Percentiles rank a stretch among this genome's conserved stretches.
phyloP scores from a whole-genome alignment of 768 basidiomycete genomes.

The Pleurotus salmoneostramineus region DNA sequence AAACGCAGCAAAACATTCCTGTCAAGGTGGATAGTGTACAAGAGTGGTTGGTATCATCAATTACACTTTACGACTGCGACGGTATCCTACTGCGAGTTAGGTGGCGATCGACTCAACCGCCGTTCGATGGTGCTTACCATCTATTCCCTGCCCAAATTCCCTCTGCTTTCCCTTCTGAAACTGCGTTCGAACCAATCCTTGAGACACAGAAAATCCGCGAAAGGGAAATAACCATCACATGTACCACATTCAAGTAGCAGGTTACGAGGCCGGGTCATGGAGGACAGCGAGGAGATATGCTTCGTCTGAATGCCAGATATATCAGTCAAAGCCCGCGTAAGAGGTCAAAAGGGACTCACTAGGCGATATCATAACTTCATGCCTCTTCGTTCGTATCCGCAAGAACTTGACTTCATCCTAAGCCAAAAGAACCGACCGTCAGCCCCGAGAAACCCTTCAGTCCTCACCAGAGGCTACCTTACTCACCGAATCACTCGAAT shows the following conservation, averaged over 20 bases:
- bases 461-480: background rate
- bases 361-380: slow-evolving; percentile 94
- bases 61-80: too few relatives aligned
- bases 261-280: slow-evolving; percentile 62
- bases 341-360: slow-evolving; percentile 40
- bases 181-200: too few relatives aligned
- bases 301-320: slow-evolving; percentile 46
- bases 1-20: too few relatives aligned
- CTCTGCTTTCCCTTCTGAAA: background rate
- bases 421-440: background rate
- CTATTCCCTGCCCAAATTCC: background rate
- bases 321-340: background rate
- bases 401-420: slow-evolving; percentile 88
- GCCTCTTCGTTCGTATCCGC: slow-evolving; percentile 86
- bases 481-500: slow-evolving; percentile 57
- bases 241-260: background rate
- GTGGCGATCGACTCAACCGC: too few relatives aligned
- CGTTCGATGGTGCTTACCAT: too few relatives aligned
- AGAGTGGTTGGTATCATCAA: too few relatives aligned
- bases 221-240: background rate
- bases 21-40: too few relatives aligned
- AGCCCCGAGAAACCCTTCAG: background rate
- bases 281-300: slow-evolving; percentile 81
- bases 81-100: too few relatives aligned
- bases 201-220: too few relatives aligned